Base-by-base conservation (phyloP, 2,329 filamentous ascomycete genomes). In the Microdochium trichocladiopsis region DNA sequence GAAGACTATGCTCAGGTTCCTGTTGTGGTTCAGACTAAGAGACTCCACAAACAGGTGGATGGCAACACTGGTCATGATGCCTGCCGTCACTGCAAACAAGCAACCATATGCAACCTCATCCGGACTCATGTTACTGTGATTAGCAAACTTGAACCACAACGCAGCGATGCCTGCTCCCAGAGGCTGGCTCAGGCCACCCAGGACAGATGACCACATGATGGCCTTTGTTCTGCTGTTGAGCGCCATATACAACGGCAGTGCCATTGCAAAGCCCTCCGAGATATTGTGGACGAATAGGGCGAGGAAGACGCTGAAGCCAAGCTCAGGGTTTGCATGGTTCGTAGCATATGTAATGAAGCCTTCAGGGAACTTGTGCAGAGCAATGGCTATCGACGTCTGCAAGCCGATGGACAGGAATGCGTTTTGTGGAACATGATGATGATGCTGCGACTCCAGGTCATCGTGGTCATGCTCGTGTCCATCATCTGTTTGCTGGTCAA, bases 281-380 rank as follows among this genome's bases (percentile, higher is more conserved):
- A 99, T 95, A 72, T 97, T 99, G 77, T 99, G 94, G 54, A 99
- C 93, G 65, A 96, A 96, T 8, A 99, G 80, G 1, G 94, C 93
- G 68, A 97, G 82, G 72, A 99, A 99, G 51, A 99, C 90, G 50
- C 89, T 88, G 69, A 96, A 84, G 21, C 94, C 94, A 0, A 99
- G 82, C 0, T 80, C 77, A 0, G 94, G 92, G 66, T 92, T 97
- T 12, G 91, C 93, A 66, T 99, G 94, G 69, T 97, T 99, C 10
- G 94, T 96, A 10, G 94, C 93, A 66, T 95, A 99, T 1, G 93
- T 97, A 60, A 99, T 86, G 66, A 87, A 87, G 22, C 84, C 84
- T 62, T 87, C 94, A 1, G 94, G 94, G 33, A 97, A 87, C 67
- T 99, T 99, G 74, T 99, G 94, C 1, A 99, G 76, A 8, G 93